Percentiles rank a stretch among this genome's conserved stretches.
Conservation (phyloP, 2,329 filamentous ascomycete species). For the Colletotrichum truncatum region DNA sequence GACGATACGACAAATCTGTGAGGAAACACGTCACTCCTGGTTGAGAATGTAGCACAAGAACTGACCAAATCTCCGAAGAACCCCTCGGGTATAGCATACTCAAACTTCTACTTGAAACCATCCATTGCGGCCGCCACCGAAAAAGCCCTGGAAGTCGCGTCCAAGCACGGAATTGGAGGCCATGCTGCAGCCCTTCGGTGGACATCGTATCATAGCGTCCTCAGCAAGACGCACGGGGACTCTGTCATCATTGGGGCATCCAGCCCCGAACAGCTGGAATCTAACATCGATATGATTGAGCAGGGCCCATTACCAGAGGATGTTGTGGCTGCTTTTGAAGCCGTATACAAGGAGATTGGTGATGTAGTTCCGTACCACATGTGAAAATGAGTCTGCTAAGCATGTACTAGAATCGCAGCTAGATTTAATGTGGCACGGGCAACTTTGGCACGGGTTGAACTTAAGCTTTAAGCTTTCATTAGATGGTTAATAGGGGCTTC, state of each 20-base stretch:
- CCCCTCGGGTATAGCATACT: constrained; percentile 36
- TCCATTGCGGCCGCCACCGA: constrained; percentile 38
- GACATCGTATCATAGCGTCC: constrained; percentile 45
- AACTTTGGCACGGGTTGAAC: not conserved
- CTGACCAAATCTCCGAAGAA: not conserved
- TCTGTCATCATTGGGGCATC: constrained; percentile 46
- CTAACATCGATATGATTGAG: constrained; percentile 45
- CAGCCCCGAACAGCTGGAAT: constrained; percentile 44
- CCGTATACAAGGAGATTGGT: not conserved
- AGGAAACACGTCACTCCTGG: not conserved
- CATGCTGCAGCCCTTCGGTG: constrained; percentile 53
- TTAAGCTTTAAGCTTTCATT: too few species aligned
- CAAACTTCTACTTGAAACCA: constrained; percentile 37
- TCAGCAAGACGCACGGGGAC: constrained; percentile 43
- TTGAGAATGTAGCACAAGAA: not conserved
- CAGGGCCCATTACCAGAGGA: constrained; percentile 50
- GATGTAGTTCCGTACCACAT: constrained; percentile 3
- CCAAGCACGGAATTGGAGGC: constrained; percentile 45
- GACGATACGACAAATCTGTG: constrained; percentile 38
- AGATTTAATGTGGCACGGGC: not conserved
- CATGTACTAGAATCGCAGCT: not conserved
- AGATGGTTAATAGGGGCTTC: too few species aligned
- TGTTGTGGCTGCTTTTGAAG: constrained; percentile 34
- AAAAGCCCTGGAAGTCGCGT: constrained; percentile 36
- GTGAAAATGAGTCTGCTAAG: too few species aligned